phyloP scores from a whole-genome alignment of 192 early-diverging fungal species.

The Coemansia sp. region DNA sequence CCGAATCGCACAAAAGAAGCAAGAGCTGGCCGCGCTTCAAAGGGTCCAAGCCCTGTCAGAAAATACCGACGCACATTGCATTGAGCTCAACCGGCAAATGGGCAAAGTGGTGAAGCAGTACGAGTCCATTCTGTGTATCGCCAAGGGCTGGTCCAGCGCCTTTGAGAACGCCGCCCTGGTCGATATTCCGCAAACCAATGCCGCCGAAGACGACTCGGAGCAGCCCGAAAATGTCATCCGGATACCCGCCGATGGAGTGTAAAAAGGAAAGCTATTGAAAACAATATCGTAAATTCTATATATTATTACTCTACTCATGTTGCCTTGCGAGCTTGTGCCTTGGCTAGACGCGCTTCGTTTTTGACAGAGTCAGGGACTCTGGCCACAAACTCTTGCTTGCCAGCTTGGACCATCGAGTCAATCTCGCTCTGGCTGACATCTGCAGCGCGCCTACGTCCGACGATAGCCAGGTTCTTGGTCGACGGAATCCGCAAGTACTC shows the following conservation, averaged over 20 bases:
- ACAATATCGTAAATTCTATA: background rate
- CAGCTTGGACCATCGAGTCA: conserved; percentile 3
- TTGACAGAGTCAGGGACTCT: conserved; percentile 47
- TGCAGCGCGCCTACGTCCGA: conserved; percentile 57
- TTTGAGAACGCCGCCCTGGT: conserved; percentile 54
- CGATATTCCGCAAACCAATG: conserved; percentile 39
- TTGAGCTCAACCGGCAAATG: conserved; percentile 57
- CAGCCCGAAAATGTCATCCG: conserved; percentile 50
- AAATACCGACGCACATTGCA: conserved; percentile 47
- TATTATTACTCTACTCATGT: background rate
- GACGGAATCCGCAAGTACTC: conserved; percentile 79
- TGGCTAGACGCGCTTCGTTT: conserved; percentile 35
- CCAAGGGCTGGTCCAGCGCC: conserved; percentile 48
- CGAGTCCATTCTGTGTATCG: conserved; percentile 41
- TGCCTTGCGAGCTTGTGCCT: conserved; percentile 21
- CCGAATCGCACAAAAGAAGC: conserved; percentile 48
- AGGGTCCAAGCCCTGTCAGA: conserved; percentile 45
- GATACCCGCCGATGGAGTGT: conserved; percentile 35
- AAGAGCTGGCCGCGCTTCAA: conserved; percentile 51
- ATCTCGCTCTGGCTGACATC: conserved; percentile 2
- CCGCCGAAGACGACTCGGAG: conserved; percentile 47
- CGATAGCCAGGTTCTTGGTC: conserved; percentile 77
- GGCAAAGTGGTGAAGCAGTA: conserved; percentile 51
- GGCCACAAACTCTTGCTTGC: conserved; percentile 27
- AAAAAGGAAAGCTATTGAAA: background rate